Percentiles rank a stretch among this genome's conserved stretches.
phyloP scores from a whole-genome alignment of 1,139 yeast genomes.

The Sugiyamaella castrensis region DNA sequence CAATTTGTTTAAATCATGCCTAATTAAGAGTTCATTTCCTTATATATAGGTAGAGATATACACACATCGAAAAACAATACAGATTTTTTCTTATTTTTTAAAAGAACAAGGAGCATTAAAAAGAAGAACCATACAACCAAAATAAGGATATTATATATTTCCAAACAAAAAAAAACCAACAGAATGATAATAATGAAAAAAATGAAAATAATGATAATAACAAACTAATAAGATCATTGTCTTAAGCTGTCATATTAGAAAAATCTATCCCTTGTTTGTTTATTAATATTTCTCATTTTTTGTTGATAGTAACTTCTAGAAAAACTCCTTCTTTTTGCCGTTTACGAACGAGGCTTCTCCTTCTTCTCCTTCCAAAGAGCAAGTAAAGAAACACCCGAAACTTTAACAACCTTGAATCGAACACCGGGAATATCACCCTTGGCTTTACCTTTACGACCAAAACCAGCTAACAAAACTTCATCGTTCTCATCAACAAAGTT shows the following conservation, averaged over 20 bases:
- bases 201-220: too few species aligned
- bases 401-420: slow-evolving; percentile 99
- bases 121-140: slow-evolving; percentile 1
- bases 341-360: slow-evolving; percentile 99
- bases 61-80: slow-evolving; percentile 6
- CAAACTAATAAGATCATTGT: too few species aligned
- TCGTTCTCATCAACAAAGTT: slow-evolving; percentile 99
- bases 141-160: too few species aligned
- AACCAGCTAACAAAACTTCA: slow-evolving; percentile 99
- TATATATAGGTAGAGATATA: slow-evolving; percentile 11
- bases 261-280: not conserved
- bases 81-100: slow-evolving; percentile 7
- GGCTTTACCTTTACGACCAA: slow-evolving; percentile 99
- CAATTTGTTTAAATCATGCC: not conserved
- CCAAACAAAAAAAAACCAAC: too few species aligned
- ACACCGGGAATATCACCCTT: slow-evolving; percentile 99
- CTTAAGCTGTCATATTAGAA: too few species aligned
- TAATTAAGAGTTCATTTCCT: slow-evolving; percentile 14
- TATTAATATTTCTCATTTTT: too few species aligned
- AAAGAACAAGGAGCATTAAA: slow-evolving; percentile 1
- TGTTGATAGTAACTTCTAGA: too few species aligned
- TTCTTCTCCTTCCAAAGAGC: slow-evolving; percentile 99
- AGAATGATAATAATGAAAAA: too few species aligned
- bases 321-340: slow-evolving; percentile 14
- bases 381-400: slow-evolving; percentile 98